Percentiles rank a stretch among this genome's conserved stretches.
These are phyloP conservation scores for Spongiforma sp. DNA, from an alignment of 1,284 basidiomycete genomes.

Conservation along the genomic window DNA sequence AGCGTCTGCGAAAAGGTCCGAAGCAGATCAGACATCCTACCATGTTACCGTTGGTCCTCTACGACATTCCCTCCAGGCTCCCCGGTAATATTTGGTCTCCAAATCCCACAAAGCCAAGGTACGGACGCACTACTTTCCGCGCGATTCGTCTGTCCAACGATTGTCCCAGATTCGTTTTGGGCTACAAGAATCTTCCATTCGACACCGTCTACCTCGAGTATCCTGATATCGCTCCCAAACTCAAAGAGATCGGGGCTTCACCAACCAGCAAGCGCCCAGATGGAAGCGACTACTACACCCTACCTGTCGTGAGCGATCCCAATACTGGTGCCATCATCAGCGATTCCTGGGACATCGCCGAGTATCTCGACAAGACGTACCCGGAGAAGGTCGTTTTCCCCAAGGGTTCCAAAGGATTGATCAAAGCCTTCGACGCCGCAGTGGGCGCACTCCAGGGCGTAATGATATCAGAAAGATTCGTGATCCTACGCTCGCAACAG, in stretches of 20 bases:
- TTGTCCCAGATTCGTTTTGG: slow-evolving; percentile 27
- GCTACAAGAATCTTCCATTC: slow-evolving; percentile 39
- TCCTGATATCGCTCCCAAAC: slow-evolving; percentile 33
- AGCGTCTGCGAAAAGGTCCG: neutral
- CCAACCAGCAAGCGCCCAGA: slow-evolving; percentile 16
- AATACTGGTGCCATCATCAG: slow-evolving; percentile 38
- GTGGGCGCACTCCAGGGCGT: neutral
- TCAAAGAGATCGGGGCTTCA: slow-evolving; percentile 34
- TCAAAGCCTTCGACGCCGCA: slow-evolving; percentile 12
- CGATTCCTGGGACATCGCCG: slow-evolving; percentile 45
- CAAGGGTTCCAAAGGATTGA: slow-evolving; percentile 35
- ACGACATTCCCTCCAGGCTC: neutral
- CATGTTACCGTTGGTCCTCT: neutral
- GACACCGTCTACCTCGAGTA: slow-evolving; percentile 36
- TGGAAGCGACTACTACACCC: slow-evolving; percentile 30
- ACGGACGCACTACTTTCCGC: neutral
- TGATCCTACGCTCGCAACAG: slow-evolving; percentile 18
- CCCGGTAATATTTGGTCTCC: neutral
- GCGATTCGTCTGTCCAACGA: neutral
- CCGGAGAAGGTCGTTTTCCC: slow-evolving; percentile 47
- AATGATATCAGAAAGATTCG: slow-evolving; percentile 53
- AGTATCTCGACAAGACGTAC: slow-evolving; percentile 52
- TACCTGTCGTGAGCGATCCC: slow-evolving; percentile 41
- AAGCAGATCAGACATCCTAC: neutral
- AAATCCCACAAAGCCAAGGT: neutral